Evolutionary conservation across 1,284 basidiomycete genomes (phyloP).

Genomic region (Pseudozyma tsukubaensis): DNA sequence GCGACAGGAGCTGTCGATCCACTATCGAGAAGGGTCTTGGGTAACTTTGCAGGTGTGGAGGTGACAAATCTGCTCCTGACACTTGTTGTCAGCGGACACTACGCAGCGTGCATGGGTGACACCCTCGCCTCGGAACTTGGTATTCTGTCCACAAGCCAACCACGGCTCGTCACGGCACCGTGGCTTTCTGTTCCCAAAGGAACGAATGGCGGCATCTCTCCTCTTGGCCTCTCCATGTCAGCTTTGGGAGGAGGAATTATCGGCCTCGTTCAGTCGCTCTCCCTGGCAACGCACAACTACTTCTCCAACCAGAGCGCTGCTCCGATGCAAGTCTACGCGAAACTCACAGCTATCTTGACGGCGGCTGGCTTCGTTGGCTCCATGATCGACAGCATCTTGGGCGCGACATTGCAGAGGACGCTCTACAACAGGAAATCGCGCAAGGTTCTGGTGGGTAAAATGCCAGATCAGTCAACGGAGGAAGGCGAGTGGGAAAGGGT

Average conservation of each 20-base stretch:
- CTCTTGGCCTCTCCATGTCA: constrained; percentile 80
- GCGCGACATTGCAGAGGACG: constrained; percentile 86
- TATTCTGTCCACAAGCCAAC: constrained; percentile 50
- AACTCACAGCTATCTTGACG: constrained; percentile 71
- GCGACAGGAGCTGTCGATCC: constrained; percentile 10
- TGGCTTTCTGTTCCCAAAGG: constrained; percentile 88
- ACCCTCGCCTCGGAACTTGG: constrained; percentile 62
- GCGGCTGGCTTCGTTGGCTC: constrained; percentile 73
- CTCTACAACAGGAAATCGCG: constrained; percentile 77
- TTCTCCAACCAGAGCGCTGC: background rate
- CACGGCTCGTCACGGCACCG: constrained; percentile 71
- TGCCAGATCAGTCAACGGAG: constrained; percentile 12
- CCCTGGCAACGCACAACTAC: constrained; percentile 69
- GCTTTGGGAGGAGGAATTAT: constrained; percentile 75
- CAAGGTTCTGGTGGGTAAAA: constrained; percentile 73
- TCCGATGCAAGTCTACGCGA: constrained; percentile 72
- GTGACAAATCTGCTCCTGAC: constrained; percentile 22
- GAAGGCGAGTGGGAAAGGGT: constrained; percentile 72
- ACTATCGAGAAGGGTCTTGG: constrained; percentile 4
- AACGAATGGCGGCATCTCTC: constrained; percentile 88
- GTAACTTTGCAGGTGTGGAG: background rate
- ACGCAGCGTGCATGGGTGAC: constrained; percentile 62
- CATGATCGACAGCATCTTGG: constrained; percentile 73
- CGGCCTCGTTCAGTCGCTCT: constrained; percentile 71
- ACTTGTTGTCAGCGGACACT: constrained; percentile 53